Base-by-base conservation (phyloP, 2,329 filamentous ascomycete genomes). In the Hymenotorrendiella dingleyae region DNA sequence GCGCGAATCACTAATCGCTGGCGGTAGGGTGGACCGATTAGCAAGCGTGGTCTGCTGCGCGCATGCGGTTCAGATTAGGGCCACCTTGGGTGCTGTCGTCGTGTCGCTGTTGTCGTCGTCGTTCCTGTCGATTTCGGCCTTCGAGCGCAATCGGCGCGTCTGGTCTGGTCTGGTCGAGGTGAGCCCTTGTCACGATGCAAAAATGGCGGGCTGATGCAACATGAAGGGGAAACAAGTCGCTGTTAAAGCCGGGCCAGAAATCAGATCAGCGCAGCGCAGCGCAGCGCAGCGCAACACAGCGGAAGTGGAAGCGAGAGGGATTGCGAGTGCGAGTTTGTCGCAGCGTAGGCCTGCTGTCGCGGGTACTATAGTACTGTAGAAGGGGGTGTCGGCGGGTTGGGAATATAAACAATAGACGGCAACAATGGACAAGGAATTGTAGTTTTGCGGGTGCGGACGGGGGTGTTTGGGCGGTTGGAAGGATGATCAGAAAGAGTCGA, bases 101-200 rank as follows among this genome's bases (percentile, higher is more conserved):
- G 39, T 45, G 43, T 43, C 35, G 42, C 34, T 30, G 35, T 43
- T 21, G 38, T 39, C 24, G 28, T 42, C 38, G 36, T 38, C 24
- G 24, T 19, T 22, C n/a, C 7, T 36, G 29, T 16, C 21, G 36
- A 39, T 36, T 27, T 43, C 44, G 45, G 26, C 45, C 46, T 53
- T 49, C 45, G 40, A 47, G 36, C 32, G 43, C 33, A 26, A 41
- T 37, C 27, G 45, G 33, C 32, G 10, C 14, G 32, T 11, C 14
- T 10, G 32, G 32, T 20, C 17, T 19, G 32, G 45, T 48, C 36
- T 43, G 38, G 39, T 48, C 39, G 46, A 42, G 46, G 47, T 45
- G 49, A 46, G 47, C 48, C 50, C 47, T 47, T 48, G 54, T 55
- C 51, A 53, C 41, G 50, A 52, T 48, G 48, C 42, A 44, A 42